These are phyloP conservation scores for Aspergillus cristatus DNA, from an alignment of 495 filamentous ascomycete species.

Conservation along the genomic window DNA sequence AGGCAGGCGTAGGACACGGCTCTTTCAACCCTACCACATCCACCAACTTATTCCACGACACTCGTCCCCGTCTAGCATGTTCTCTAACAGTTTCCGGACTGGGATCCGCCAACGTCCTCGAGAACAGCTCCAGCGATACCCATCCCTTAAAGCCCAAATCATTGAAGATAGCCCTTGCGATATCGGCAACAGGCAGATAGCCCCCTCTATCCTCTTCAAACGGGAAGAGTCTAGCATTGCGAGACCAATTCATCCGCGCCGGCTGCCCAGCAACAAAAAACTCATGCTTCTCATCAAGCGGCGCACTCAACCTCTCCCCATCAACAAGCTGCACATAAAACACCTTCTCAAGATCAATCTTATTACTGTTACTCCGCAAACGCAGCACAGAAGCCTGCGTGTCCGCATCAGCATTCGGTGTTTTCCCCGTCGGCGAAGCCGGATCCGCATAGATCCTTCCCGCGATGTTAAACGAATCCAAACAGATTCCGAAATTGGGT, in stretches of 20 bases:
- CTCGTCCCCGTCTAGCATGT: conserved; percentile 55
- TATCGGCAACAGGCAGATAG: conserved; percentile 57
- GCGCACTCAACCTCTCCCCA: conserved; percentile 51
- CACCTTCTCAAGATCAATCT: conserved; percentile 57
- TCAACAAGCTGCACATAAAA: conserved; percentile 78
- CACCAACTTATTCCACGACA: conserved; percentile 51
- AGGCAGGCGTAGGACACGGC: conserved; percentile 3
- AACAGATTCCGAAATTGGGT: conserved; percentile 67
- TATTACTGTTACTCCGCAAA: conserved; percentile 48
- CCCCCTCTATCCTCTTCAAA: conserved; percentile 62
- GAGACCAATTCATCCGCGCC: conserved; percentile 69
- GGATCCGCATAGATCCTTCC: conserved; percentile 69
- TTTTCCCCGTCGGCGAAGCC: conserved; percentile 40
- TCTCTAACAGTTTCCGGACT: conserved; percentile 46
- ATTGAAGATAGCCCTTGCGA: conserved; percentile 47
- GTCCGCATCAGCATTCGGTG: conserved; percentile 47
- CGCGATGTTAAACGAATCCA: conserved; percentile 77
- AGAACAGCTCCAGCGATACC: conserved; percentile 76
- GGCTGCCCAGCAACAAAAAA: conserved; percentile 57
- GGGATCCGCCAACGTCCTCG: conserved; percentile 50
- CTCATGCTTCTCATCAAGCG: conserved; percentile 52
- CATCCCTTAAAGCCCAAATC: conserved; percentile 64
- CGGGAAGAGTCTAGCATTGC: conserved; percentile 69
- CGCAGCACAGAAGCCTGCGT: conserved; percentile 47
- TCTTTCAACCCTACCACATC: conserved; percentile 22